Percentiles rank a stretch among this genome's conserved stretches.
These are phyloP conservation scores for Monascus purpureus DNA, from an alignment of 495 filamentous ascomycete species.

Conservation along the genomic window DNA sequence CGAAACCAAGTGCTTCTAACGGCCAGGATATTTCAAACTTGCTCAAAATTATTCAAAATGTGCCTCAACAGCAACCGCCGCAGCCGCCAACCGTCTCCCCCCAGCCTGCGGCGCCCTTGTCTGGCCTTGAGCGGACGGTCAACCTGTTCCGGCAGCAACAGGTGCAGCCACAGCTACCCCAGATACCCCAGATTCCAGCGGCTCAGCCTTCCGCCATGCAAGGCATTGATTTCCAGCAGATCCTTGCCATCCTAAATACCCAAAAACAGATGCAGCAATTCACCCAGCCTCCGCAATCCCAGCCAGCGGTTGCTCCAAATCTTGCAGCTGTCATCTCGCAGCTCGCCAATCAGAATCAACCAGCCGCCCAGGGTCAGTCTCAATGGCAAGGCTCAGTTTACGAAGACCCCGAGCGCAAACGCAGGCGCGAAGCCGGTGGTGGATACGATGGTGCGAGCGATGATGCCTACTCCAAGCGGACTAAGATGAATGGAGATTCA, in stretches of 20 bases:
- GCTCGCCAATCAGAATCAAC: conserved; percentile 23
- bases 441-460: conserved; percentile 18
- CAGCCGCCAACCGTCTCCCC: conserved; percentile 14
- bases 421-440: conserved; percentile 19
- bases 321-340: conserved; percentile 39
- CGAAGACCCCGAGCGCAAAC: conserved; percentile 33
- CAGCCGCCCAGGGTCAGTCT: conserved; percentile 9
- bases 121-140: conserved; percentile 27
- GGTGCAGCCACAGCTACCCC: conserved; percentile 18
- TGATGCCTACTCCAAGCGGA: conserved; percentile 21
- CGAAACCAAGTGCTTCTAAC: conserved; percentile 13
- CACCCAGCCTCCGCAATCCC: conserved; percentile 13
- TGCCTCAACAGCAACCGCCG: conserved; percentile 16
- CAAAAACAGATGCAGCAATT: conserved; percentile 20
- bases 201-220: conserved; percentile 11
- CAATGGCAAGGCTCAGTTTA: conserved; percentile 12
- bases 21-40: conserved; percentile 31
- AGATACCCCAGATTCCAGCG: conserved; percentile 11
- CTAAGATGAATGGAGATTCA: conserved; percentile 15
- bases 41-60: conserved; percentile 32
- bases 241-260: conserved; percentile 23
- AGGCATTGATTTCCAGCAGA: conserved; percentile 19
- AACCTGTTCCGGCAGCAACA: conserved; percentile 33
- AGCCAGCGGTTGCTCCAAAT: conserved; percentile 19
- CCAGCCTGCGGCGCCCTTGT: conserved; percentile 15